Base-by-base conservation (phyloP, 2,329 filamentous ascomycete genomes). In the Aspergillus jensenii region DNA sequence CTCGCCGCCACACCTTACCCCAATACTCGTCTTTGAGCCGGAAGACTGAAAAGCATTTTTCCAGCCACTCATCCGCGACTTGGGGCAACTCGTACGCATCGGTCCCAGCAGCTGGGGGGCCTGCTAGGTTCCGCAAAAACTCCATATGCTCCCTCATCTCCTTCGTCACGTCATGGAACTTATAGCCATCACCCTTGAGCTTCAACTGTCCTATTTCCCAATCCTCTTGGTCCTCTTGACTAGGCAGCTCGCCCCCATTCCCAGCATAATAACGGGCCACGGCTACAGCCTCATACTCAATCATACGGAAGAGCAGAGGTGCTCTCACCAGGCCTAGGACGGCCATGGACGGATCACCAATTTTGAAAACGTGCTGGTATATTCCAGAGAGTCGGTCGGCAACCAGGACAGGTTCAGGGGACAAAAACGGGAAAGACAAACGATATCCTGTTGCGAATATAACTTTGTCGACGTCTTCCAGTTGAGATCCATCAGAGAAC, bases 91-190 rank as follows among this genome's bases (percentile, higher is more conserved):
- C 59, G 15, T 76, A 70, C 1, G 72, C 74, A 0, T 67, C 70
- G 1, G 73, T 76, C 2, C 70, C 76, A 5, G 67, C 59, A 1
- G 70, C 70, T 14, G 78, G 75, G 1, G 75, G 68, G 0, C 77
- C 77, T 2, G 77, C 77, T 15, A 79, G 66, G 1, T 61, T 64
- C 2, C 73, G 65, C 39, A 79, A 61, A 15, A 74, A 71, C 53
- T 75, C 73, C 53, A 78, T 79, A 56, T 75, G 78, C 0, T 67
- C 68, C 17, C 71, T 67, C 40, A 77, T 78, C 52, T 79, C 69
- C 6, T 61, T 58, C 21, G 59, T 62, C 14, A 71, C 56, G 7
- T 66, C 64, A 21, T 65, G 64, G 25, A 71, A 72, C 0, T 57
- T 35, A 4, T 62, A 51, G 8, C 50, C 55, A 23, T 67, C 59